phyloP scores from a whole-genome alignment of 148 eudicot genomes.

The Gaultheria prostrata region DNA sequence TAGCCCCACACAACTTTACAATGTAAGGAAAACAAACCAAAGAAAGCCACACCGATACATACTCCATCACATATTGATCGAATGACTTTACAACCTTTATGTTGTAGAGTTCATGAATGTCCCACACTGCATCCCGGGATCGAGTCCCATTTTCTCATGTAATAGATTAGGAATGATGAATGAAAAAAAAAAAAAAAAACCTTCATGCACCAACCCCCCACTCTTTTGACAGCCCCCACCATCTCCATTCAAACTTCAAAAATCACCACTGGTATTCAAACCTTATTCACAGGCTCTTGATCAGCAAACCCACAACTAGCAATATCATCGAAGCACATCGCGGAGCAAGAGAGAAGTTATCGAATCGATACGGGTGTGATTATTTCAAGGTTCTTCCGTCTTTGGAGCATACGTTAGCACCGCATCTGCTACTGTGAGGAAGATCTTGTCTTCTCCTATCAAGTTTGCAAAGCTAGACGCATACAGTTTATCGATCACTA shows the following conservation, averaged over 20 bases:
- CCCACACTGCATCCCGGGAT: no score
- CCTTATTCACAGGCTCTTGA: not conserved
- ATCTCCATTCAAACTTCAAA: not conserved
- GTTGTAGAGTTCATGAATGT: no score
- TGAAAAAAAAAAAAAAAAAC: no score
- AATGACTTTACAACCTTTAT: no score
- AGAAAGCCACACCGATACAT: no score
- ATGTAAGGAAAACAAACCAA: not conserved
- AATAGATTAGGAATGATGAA: no score
- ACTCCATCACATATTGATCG: no score
- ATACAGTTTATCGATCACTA: conserved; percentile 51
- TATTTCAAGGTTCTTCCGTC: conserved; percentile 30
- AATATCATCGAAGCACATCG: not conserved
- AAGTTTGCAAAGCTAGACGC: conserved; percentile 35
- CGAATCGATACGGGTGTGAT: not conserved
- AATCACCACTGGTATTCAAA: not conserved
- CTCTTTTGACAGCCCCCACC: not conserved
- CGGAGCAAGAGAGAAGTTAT: not conserved
- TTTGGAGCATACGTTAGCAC: conserved; percentile 36
- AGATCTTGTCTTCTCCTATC: conserved; percentile 58
- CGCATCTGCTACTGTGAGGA: conserved; percentile 59
- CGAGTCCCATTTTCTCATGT: no score
- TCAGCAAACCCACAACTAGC: not conserved
- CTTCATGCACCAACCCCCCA: no score
- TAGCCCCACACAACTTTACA: not conserved